A percentile compares a stretch with the other conserved stretches of the same genome.
These are phyloP conservation scores for Inga oerstediana DNA, from an alignment of 306 rosid genomes.

Conservation along the genomic window DNA sequence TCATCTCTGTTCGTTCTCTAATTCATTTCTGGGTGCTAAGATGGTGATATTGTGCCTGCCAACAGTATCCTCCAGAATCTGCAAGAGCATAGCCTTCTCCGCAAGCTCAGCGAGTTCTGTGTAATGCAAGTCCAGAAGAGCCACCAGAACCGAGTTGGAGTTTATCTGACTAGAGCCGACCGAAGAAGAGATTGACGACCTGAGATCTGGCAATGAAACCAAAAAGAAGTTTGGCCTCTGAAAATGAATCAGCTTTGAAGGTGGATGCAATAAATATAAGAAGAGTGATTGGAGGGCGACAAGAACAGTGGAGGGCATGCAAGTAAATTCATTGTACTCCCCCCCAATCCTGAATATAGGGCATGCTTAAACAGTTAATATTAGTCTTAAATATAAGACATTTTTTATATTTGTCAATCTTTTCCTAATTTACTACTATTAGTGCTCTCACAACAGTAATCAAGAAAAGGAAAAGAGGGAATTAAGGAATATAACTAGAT, in stretches of 20 bases:
- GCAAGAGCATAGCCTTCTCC: constrained; percentile 63
- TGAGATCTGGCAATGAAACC: constrained; percentile 9
- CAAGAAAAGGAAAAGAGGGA: no score
- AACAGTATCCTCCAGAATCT: constrained; percentile 56
- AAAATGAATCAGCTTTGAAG: neutral
- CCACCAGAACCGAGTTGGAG: constrained; percentile 75
- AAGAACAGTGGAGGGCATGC: neutral
- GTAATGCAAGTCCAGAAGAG: constrained; percentile 82
- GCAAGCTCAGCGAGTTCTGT: constrained; percentile 67
- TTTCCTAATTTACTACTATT: no score
- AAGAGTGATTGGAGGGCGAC: neutral
- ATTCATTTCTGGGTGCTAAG: constrained; percentile 65
- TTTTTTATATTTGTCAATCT: no score
- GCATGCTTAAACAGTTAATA: no score
- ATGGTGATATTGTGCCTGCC: constrained; percentile 64
- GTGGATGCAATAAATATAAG: neutral
- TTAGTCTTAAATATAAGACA: no score
- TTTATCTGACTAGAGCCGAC: constrained; percentile 44
- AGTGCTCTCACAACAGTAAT: no score
- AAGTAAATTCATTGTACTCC: neutral
- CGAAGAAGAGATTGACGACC: neutral
- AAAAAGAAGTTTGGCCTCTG: neutral
- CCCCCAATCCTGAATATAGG: no score
- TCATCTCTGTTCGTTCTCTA: constrained; percentile 60
- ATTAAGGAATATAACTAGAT: no score